phyloP scores from a whole-genome alignment of 2,329 filamentous ascomycete species.

The Aspergillus awamori region DNA sequence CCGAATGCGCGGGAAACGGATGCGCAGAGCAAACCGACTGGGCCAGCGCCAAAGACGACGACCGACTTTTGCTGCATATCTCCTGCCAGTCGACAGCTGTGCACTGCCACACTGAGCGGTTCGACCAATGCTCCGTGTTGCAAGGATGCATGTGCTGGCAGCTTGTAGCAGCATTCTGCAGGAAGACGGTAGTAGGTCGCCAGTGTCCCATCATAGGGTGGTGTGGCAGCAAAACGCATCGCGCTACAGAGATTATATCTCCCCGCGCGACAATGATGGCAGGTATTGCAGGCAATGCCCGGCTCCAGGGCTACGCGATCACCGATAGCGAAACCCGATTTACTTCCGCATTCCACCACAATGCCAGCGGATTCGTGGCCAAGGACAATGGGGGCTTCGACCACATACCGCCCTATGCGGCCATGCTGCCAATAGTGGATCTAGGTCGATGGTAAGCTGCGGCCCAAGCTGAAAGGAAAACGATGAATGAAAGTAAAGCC shows the following conservation, averaged over 20 bases:
- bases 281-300: conserved; percentile 70
- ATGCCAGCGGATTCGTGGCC: conserved; percentile 71
- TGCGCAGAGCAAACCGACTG: conserved; percentile 80
- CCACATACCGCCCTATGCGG: conserved; percentile 39
- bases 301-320: conserved; percentile 77
- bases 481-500: neutral
- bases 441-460: conserved; percentile 15
- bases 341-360: conserved; percentile 59
- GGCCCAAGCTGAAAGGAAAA: neutral
- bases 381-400: conserved; percentile 46
- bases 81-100: conserved; percentile 71
- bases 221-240: conserved; percentile 88
- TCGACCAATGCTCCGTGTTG: conserved; percentile 87
- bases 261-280: conserved; percentile 72
- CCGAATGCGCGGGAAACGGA: conserved; percentile 80
- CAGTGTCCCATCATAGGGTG: conserved; percentile 82
- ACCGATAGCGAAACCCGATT: conserved; percentile 60
- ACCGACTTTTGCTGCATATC: conserved; percentile 68
- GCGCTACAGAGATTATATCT: conserved; percentile 83
- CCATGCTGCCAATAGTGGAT: conserved; percentile 47
- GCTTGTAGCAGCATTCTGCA: conserved; percentile 84
- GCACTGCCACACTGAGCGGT: conserved; percentile 79
- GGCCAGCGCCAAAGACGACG: conserved; percentile 80
- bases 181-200: conserved; percentile 79
- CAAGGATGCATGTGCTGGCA: conserved; percentile 62